phyloP scores from a whole-genome alignment of 441 rosid genomes.

The Dalechampia spathulata region DNA sequence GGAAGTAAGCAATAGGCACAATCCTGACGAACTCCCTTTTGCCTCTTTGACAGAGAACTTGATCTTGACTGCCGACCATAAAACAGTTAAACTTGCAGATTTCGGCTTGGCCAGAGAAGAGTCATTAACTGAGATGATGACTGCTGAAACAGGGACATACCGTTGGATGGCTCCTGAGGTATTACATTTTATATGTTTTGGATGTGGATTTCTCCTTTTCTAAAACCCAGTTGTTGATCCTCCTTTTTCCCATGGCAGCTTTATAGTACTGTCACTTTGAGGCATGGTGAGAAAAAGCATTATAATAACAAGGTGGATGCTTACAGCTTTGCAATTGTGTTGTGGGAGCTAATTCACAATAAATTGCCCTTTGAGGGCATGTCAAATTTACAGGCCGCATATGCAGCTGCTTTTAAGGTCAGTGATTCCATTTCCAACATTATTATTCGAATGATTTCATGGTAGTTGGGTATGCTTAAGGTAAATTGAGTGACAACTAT shows the following conservation, averaged over 20 bases:
- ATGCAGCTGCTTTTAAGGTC: conserved; percentile 98
- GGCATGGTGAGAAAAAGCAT: conserved; percentile 95
- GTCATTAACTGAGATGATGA: conserved; percentile 96
- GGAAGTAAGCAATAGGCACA: not conserved
- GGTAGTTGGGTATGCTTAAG: too few species aligned
- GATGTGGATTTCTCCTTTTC: not conserved
- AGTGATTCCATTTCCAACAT: conserved; percentile 1
- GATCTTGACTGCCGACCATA: conserved; percentile 74
- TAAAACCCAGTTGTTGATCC: conserved; percentile 4
- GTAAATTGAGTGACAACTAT: not conserved
- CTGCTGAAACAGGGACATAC: conserved; percentile 99
- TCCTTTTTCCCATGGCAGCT: conserved; percentile 41
- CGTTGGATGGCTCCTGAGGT: conserved; percentile 99
- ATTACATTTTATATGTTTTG: conserved; percentile 1
- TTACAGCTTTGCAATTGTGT: conserved; percentile 87
- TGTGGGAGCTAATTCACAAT: conserved; percentile 95
- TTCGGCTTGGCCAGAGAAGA: conserved; percentile 98
- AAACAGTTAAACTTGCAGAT: conserved; percentile 84
- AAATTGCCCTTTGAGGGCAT: too few species aligned
- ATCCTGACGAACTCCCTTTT: not conserved
- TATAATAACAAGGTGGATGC: conserved; percentile 92
- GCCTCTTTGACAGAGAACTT: conserved; percentile 58
- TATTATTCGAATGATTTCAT: too few species aligned
- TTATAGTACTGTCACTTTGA: conserved; percentile 87
- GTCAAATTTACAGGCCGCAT: conserved; percentile 97